Conservation (phyloP, 768 basidiomycete species). For the Suillus placidus region DNA sequence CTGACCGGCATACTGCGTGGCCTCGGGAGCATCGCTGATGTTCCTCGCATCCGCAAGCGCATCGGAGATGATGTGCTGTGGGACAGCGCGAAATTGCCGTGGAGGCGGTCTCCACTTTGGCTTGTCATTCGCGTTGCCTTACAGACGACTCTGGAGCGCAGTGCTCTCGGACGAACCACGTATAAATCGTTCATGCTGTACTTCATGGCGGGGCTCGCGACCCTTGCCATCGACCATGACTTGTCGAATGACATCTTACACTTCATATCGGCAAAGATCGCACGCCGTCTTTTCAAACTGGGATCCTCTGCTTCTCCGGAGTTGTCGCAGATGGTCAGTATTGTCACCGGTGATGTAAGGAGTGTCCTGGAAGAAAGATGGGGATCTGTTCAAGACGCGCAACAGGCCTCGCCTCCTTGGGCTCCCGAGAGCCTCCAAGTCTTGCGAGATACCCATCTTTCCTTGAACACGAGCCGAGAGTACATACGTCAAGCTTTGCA, state of each 20-base stretch:
- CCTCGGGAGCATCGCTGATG: constrained; percentile 33
- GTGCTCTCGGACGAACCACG: constrained; percentile 11
- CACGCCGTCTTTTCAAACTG: constrained; percentile 42
- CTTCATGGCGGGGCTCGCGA: constrained; percentile 26
- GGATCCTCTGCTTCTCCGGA: constrained; percentile 18
- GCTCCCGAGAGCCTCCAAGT: constrained; percentile 30
- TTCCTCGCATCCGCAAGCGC: constrained; percentile 41
- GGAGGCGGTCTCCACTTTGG: constrained; percentile 56
- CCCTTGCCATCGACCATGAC: constrained; percentile 4
- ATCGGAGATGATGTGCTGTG: constrained; percentile 51
- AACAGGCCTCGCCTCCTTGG: constrained; percentile 35
- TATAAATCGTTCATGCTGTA: constrained; percentile 41
- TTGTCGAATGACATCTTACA: constrained; percentile 39
- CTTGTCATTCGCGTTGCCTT: constrained; percentile 49
- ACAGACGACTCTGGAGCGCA: constrained; percentile 38
- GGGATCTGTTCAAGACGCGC: constrained; percentile 32
- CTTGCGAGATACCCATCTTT: constrained; percentile 34
- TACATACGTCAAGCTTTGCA: constrained; percentile 31
- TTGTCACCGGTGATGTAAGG: constrained; percentile 21
- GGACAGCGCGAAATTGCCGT: constrained; percentile 40
- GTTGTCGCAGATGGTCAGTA: constrained; percentile 16
- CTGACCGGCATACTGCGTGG: constrained; percentile 50
- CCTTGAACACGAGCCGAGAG: constrained; percentile 31
- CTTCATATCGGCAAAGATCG: constrained; percentile 40
- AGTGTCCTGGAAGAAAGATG: constrained; percentile 37